Evolutionary conservation across 148 eudicot genomes (phyloP).

Genomic region (Arctostaphylos glauca): DNA sequence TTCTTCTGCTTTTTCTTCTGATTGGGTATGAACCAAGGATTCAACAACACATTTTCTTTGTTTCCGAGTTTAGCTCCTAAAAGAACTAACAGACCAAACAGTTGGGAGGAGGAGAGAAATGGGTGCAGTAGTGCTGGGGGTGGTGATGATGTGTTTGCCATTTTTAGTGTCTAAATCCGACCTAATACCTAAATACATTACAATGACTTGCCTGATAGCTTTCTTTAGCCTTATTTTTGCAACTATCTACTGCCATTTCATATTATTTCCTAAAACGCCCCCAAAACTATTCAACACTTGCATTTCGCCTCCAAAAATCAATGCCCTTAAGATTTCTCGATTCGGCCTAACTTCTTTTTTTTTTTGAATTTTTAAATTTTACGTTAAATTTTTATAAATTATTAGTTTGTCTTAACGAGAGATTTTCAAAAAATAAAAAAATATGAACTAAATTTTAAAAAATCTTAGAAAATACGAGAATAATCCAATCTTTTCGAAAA

Average conservation of each 20-base stretch:
- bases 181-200: slow-evolving; percentile 4
- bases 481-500: no score
- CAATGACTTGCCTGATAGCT: background rate
- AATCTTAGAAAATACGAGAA: no score
- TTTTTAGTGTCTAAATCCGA: slow-evolving; percentile 29
- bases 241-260: background rate
- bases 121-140: slow-evolving; percentile 12
- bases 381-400: no score
- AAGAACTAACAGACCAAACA: slow-evolving; percentile 50
- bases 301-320: background rate
- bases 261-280: background rate
- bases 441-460: no score
- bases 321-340: background rate
- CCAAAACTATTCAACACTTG: background rate
- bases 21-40: slow-evolving; percentile 34
- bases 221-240: background rate
- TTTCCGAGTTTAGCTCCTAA: slow-evolving; percentile 53
- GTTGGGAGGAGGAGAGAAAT: slow-evolving; percentile 39
- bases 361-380: no score
- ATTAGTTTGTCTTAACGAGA: no score
- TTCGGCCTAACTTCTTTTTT: no score
- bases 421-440: no score
- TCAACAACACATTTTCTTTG: slow-evolving; percentile 30
- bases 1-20: slow-evolving; percentile 25
- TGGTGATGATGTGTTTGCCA: slow-evolving; percentile 27